A percentile compares a stretch with the other conserved stretches of the same genome.
These are phyloP conservation scores for Vaccinium myrtillus DNA, from an alignment of 148 eudicot species.

Conservation along the genomic window DNA sequence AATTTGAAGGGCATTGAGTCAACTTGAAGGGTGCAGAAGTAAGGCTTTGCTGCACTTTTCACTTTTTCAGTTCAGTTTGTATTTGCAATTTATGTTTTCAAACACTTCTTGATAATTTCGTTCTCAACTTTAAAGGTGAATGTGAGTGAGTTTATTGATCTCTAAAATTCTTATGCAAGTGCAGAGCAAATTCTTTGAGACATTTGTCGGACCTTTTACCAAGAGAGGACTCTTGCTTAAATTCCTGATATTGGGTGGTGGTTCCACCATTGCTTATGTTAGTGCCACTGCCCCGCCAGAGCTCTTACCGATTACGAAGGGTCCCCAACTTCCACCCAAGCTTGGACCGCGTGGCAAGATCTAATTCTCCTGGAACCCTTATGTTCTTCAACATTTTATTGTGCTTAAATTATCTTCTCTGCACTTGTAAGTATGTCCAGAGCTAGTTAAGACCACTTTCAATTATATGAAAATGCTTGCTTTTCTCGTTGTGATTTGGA, in stretches of 20 bases:
- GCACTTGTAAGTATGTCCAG: constrained; percentile 35
- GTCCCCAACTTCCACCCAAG: constrained; percentile 97
- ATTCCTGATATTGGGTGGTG: constrained; percentile 90
- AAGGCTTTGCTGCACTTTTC: background rate
- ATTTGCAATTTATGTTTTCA: background rate
- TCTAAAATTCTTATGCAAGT: background rate
- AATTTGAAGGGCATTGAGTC: background rate
- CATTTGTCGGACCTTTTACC: constrained; percentile 98
- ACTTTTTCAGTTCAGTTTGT: background rate
- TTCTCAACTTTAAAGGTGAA: background rate
- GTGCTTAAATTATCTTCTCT: constrained; percentile 18
- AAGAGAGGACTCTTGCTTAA: constrained; percentile 97
- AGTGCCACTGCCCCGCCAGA: constrained; percentile 80
- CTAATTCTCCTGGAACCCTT: constrained; percentile 31
- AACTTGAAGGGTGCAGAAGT: background rate
- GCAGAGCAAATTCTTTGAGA: constrained; percentile 99
- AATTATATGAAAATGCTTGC: background rate
- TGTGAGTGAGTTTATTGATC: background rate
- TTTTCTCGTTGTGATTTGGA: background rate
- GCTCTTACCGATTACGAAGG: constrained; percentile 78
- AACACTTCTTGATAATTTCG: background rate
- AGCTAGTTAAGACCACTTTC: constrained; percentile 12
- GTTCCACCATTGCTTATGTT: constrained; percentile 72
- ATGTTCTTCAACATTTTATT: constrained; percentile 25
- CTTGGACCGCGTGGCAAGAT: constrained; percentile 91